Evolutionary conservation across 2,329 filamentous ascomycete genomes (phyloP).

Genomic region (Beauveria varroae): DNA sequence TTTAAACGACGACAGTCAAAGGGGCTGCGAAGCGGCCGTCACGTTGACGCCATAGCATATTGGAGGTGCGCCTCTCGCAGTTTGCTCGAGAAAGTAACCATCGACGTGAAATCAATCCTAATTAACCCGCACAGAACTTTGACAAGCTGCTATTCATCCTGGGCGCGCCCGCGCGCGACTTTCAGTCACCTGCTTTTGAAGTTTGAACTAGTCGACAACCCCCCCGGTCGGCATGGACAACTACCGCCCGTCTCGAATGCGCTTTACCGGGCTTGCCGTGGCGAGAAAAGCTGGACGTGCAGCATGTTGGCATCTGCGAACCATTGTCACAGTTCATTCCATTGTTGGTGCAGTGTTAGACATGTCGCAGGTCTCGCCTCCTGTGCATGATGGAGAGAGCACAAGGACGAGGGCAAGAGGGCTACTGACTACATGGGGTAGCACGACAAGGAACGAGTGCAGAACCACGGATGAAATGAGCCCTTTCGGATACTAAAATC

Average conservation of each 20-base stretch:
- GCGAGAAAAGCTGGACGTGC: too few relatives aligned
- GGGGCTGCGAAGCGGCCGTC: background rate
- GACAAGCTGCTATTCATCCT: background rate
- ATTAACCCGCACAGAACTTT: background rate
- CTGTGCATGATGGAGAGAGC: background rate
- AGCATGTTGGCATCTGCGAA: background rate
- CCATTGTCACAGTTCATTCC: background rate
- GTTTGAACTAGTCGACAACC: background rate
- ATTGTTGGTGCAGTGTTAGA: slow-evolving; percentile 8
- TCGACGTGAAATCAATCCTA: background rate
- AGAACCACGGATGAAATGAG: background rate
- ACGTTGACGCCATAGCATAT: background rate
- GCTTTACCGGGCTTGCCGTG: too few relatives aligned
- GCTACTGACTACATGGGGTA: slow-evolving; percentile 3
- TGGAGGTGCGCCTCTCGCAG: background rate
- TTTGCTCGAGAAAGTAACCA: too few relatives aligned
- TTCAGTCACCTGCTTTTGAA: background rate
- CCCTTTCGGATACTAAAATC: background rate
- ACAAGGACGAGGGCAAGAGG: background rate
- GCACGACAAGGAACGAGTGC: background rate
- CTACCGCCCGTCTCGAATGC: background rate
- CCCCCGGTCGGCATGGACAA: background rate
- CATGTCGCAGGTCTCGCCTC: slow-evolving; percentile 10
- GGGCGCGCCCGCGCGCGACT: background rate
- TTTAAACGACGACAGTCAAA: background rate